Evolutionary conservation across 345 rosid genomes (phyloP).

Genomic region (Euclidium syriacum): DNA sequence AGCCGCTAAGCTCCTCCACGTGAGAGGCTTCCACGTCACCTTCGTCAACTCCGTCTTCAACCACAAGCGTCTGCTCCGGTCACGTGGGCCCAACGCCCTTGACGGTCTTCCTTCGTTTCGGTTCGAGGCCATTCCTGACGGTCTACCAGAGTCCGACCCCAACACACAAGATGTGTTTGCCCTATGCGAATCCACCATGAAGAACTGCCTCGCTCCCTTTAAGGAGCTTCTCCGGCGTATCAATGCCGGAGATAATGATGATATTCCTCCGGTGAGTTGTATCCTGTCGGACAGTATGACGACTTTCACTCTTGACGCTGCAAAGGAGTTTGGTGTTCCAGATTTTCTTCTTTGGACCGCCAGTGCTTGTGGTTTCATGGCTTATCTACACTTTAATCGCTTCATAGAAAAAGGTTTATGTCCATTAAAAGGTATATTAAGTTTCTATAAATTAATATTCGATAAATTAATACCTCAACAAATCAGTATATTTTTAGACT

Average conservation of each 20-base stretch:
- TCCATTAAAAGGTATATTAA: conserved; percentile 31
- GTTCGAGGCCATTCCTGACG: conserved; percentile 21
- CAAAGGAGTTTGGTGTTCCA: conserved; percentile 11
- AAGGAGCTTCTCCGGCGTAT: conserved; percentile 14
- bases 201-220: conserved; percentile 1
- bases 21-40: conserved; percentile 1
- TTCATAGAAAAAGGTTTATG: not conserved
- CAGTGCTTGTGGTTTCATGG: conserved; percentile 15
- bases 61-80: not conserved
- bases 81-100: not conserved
- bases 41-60: not conserved
- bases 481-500: no score
- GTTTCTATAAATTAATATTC: no score
- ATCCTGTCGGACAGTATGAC: conserved; percentile 6
- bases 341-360: conserved; percentile 9
- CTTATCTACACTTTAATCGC: not conserved
- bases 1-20: not conserved
- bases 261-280: conserved; percentile 17
- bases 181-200: conserved; percentile 11
- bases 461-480: no score
- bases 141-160: not conserved
- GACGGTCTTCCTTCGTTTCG: conserved; percentile 1
- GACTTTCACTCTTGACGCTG: conserved; percentile 22
- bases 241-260: not conserved
- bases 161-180: not conserved